A percentile compares a stretch with the other conserved stretches of the same genome.
These are phyloP conservation scores for Coemansia javaensis DNA, from an alignment of 192 early-diverging fungal species.

Conservation along the genomic window DNA sequence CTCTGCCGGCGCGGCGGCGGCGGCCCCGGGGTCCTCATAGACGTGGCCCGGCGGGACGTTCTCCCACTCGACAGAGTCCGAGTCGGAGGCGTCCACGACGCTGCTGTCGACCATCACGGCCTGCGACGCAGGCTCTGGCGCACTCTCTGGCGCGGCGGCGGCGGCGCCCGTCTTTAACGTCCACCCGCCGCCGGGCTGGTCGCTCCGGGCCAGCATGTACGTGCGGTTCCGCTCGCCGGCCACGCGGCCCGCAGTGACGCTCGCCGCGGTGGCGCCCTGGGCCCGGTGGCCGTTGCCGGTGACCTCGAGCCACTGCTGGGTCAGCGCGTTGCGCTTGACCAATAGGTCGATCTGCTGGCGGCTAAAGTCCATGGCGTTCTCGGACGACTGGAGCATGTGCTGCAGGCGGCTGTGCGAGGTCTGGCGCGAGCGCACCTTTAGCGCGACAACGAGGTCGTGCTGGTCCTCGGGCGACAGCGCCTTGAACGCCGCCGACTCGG, in stretches of 20 bases:
- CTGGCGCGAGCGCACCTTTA: slow-evolving; percentile 75
- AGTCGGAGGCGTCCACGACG: slow-evolving; percentile 25
- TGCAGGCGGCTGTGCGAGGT: slow-evolving; percentile 68
- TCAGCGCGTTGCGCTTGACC: slow-evolving; percentile 78
- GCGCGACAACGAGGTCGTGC: slow-evolving; percentile 89
- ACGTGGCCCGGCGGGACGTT: slow-evolving; percentile 25
- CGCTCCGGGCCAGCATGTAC: slow-evolving; percentile 84
- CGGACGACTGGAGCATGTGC: slow-evolving; percentile 65
- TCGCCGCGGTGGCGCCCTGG: neutral
- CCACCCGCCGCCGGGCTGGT: slow-evolving; percentile 66
- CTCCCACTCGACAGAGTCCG: slow-evolving; percentile 57
- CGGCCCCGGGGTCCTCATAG: too few species aligned
- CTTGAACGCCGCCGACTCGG: slow-evolving; percentile 75
- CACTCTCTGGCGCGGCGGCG: neutral
- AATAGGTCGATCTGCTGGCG: slow-evolving; percentile 82
- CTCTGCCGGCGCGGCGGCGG: too few species aligned
- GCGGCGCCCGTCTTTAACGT: slow-evolving; percentile 40
- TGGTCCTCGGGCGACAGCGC: slow-evolving; percentile 76
- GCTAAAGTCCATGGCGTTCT: slow-evolving; percentile 82
- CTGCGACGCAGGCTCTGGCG: neutral
- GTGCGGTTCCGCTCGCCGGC: slow-evolving; percentile 76
- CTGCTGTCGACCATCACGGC: slow-evolving; percentile 16
- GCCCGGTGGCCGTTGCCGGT: slow-evolving; percentile 33
- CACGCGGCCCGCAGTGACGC: slow-evolving; percentile 56
- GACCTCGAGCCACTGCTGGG: slow-evolving; percentile 64